A percentile compares a stretch with the other conserved stretches of the same genome.
Conservation (phyloP, 148 eudicot species). For the Vaccinium vitisidaea region DNA sequence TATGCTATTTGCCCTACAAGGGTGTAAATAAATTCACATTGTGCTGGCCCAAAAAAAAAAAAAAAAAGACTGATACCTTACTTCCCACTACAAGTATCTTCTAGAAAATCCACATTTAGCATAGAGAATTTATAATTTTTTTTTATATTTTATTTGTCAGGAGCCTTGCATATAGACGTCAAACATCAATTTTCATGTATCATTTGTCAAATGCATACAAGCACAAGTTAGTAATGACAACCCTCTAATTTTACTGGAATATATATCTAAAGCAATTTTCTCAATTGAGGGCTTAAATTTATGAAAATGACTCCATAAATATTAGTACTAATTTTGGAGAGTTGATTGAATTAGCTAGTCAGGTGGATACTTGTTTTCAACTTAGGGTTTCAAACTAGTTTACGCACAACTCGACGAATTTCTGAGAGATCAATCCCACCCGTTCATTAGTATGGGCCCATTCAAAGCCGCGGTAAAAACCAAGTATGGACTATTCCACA, state of each 20-base stretch:
- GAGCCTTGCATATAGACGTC: neutral
- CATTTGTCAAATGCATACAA: neutral
- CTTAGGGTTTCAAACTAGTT: no score
- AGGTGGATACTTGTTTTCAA: neutral
- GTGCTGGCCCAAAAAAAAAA: no score
- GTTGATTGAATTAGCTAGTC: neutral
- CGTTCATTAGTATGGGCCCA: no score
- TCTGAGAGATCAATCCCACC: no score
- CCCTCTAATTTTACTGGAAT: neutral
- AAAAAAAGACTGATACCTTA: no score
- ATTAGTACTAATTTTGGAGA: neutral
- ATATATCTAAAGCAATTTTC: neutral
- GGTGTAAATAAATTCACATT: no score
- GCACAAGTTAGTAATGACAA: neutral
- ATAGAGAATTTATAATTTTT: no score
- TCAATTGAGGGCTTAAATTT: neutral
- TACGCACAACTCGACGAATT: no score
- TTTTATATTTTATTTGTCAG: neutral
- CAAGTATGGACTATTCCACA: rapidly evolving
- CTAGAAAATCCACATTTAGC: no score
- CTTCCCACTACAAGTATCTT: no score
- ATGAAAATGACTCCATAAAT: neutral
- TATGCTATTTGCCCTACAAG: no score
- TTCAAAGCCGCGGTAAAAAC: no score
- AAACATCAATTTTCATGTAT: neutral